Evolutionary conservation across 208 protist species (phyloP), one percentile per base, ranked within the genome.

Genomic region (Tritrichomonas musculus): DNA sequence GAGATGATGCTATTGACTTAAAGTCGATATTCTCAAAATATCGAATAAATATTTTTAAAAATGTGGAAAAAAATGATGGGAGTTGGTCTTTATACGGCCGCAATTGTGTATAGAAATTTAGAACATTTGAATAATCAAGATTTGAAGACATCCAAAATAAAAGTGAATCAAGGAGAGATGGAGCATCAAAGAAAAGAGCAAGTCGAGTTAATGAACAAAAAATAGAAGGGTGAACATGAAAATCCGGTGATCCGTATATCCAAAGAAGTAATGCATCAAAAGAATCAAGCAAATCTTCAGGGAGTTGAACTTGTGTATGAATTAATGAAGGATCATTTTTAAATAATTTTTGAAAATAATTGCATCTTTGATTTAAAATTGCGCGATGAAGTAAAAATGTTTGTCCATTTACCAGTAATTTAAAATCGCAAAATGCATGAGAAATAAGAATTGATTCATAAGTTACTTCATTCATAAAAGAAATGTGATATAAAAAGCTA

Each of bases 291-390:
- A 33, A n/a, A n/a, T 69, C 47, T 1, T 88, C 47, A 4, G 77
- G 20, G 14, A 88, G 27, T 20, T 44, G 33, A 5, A 88, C 30
- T 39, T 88, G 47, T n/a, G 27, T 60, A 20, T 53, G 20, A 25
- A 33, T 53, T 39, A 27, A 8, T 33, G 47, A 41, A 9, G 77
- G 77, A 88, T 88, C 47, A 33, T 88, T 57, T 27, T 33, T 36
- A 39, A 88, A 88, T 20, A 88, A 60, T 39, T 88, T n/a, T 9
- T 88, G 77, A 30, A 88, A 88, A 88, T 36, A 88, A 39, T 36
- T 14, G 8, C 41, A 41, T 57, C 77, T 88, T 88, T 88, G 41
- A 17, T 4, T 27, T n/a, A 88, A 44, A 88, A 88, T 88, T 5
- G 77, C 77, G 17, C 77, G 39, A 17, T 88, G 77, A 0, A 88